These are phyloP conservation scores for Amanita subjunquillea DNA, from an alignment of 768 basidiomycete species.

Conservation along the genomic window DNA sequence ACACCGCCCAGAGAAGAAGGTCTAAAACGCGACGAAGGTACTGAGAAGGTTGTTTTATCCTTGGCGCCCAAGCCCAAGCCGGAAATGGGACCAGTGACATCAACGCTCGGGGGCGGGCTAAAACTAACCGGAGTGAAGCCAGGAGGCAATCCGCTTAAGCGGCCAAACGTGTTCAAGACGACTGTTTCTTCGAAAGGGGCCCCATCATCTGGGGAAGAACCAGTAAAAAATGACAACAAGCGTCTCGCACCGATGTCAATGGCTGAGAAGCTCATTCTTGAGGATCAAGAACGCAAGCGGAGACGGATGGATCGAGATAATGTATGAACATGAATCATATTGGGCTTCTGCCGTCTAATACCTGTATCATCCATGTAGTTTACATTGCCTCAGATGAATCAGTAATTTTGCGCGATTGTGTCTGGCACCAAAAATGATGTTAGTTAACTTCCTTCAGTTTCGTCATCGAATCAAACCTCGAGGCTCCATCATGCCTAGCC, in stretches of 20 bases:
- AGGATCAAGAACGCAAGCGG: conserved; percentile 87
- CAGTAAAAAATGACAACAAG: conserved; percentile 56
- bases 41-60: conserved; percentile 69
- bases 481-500: not conserved
- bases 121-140: conserved; percentile 59
- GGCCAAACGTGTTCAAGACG: conserved; percentile 65
- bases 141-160: conserved; percentile 55
- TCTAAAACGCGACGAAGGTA: conserved; percentile 60
- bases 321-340: conserved; percentile 11
- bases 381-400: not conserved
- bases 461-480: not conserved
- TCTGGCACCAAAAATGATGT: too few relatives aligned
- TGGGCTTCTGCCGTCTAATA: not conserved
- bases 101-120: conserved; percentile 30
- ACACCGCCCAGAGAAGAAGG: conserved; percentile 41
- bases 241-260: conserved; percentile 62
- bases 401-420: too few relatives aligned
- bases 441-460: too few relatives aligned
- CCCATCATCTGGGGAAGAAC: conserved; percentile 19
- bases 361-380: not conserved
- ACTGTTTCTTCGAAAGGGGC: conserved; percentile 19
- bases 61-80: conserved; percentile 46
- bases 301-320: conserved; percentile 57
- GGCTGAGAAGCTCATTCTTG: conserved; percentile 77
- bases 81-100: conserved; percentile 18